These are phyloP conservation scores for Solanum paucissectum DNA, from an alignment of 257 asterid genomes.

Conservation along the genomic window DNA sequence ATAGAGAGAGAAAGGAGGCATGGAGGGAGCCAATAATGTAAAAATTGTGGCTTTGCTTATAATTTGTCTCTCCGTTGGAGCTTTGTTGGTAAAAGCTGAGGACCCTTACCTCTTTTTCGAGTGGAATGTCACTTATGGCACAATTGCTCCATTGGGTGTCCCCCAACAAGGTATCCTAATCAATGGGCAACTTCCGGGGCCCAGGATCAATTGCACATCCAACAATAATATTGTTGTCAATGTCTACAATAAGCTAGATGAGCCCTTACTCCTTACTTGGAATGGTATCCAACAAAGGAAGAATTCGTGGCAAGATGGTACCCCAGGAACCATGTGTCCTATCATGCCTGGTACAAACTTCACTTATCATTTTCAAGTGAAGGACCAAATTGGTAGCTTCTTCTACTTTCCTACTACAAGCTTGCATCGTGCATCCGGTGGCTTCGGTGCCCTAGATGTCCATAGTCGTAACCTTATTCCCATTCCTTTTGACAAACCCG, in stretches of 20 bases:
- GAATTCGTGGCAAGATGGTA: conserved; percentile 51
- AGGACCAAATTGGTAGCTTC: conserved; percentile 46
- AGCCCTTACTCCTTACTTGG: conserved; percentile 38
- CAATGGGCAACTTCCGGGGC: conserved; percentile 46
- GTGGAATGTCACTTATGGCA: conserved; percentile 49
- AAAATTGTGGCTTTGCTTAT: conserved; percentile 17
- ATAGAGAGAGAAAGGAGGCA: not conserved
- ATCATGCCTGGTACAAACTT: conserved; percentile 35
- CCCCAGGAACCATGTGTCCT: conserved; percentile 42
- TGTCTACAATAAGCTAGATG: conserved; percentile 30
- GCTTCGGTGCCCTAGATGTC: conserved; percentile 26
- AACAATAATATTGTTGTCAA: conserved; percentile 39
- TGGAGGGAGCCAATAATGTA: not conserved
- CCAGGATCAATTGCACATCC: conserved; percentile 39
- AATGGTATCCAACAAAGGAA: conserved; percentile 39
- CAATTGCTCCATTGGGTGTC: conserved; percentile 31
- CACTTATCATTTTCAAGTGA: conserved; percentile 39
- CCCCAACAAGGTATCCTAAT: conserved; percentile 49
- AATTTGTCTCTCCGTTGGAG: conserved; percentile 21
- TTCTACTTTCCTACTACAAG: conserved; percentile 38
- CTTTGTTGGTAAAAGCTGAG: conserved; percentile 28
- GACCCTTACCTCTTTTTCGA: conserved; percentile 37
- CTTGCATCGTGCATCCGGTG: conserved; percentile 38
- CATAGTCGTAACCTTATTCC: conserved; percentile 45
- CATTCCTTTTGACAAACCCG: conserved; percentile 29